A percentile compares a stretch with the other conserved stretches of the same genome.
Evolutionary conservation across 2,329 filamentous ascomycete genomes (phyloP).

Genomic region (Madurella mycetomatis): DNA sequence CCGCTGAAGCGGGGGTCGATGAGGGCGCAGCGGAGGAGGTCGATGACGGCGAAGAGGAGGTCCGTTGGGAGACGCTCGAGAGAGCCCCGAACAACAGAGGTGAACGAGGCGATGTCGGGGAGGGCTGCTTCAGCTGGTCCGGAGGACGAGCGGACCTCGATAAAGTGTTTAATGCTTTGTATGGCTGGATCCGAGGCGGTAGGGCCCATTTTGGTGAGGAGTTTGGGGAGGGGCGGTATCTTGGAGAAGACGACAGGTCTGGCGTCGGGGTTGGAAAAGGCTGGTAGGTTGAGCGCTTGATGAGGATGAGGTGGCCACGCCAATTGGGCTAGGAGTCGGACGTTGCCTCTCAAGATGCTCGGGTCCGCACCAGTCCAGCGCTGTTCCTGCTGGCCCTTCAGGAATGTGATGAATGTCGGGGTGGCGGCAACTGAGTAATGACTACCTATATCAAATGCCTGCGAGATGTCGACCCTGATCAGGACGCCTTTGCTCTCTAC

Average conservation of each 20-base stretch:
- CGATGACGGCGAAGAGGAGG: slow-evolving; percentile 74
- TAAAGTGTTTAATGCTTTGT: slow-evolving; percentile 62
- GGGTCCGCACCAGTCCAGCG: slow-evolving; percentile 77
- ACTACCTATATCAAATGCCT: slow-evolving; percentile 58
- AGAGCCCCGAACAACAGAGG: slow-evolving; percentile 54
- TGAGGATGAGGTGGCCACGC: slow-evolving; percentile 75
- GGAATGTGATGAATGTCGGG: slow-evolving; percentile 83
- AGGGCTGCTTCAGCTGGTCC: slow-evolving; percentile 63
- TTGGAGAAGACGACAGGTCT: slow-evolving; percentile 72
- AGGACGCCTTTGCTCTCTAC: slow-evolving; percentile 63
- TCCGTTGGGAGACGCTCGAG: slow-evolving; percentile 56
- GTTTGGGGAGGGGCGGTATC: slow-evolving; percentile 75
- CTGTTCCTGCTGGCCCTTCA: slow-evolving; percentile 69
- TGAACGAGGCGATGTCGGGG: slow-evolving; percentile 65
- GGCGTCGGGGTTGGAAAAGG: slow-evolving; percentile 57
- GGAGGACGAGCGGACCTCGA: slow-evolving; percentile 55
- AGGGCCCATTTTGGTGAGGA: slow-evolving; percentile 70
- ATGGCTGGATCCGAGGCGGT: slow-evolving; percentile 58
- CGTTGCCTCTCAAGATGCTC: slow-evolving; percentile 62
- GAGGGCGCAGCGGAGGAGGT: slow-evolving; percentile 74
- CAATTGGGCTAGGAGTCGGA: slow-evolving; percentile 70
- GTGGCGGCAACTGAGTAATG: slow-evolving; percentile 70
- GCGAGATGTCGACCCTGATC: slow-evolving; percentile 77
- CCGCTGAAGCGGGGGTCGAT: slow-evolving; percentile 74
- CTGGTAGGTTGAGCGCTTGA: slow-evolving; percentile 64